Base-by-base conservation (phyloP, 768 basidiomycete species). In the Pleurotus giganteus region DNA sequence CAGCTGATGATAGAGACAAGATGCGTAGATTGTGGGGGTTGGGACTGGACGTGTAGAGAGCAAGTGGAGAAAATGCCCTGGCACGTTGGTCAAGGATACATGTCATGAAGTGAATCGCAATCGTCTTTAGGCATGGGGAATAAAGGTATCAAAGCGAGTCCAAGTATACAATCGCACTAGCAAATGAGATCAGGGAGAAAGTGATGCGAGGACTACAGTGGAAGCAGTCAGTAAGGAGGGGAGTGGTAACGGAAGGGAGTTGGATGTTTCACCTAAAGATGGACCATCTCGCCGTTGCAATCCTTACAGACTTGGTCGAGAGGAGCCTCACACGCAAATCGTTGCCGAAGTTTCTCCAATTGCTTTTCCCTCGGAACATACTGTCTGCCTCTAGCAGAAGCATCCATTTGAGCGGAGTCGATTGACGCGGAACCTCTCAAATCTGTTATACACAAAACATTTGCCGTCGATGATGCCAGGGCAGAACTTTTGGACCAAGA, bases 361-460 rank as follows among this genome's bases (percentile, higher is more conserved):
- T 92, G 90, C 59, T 73, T 78, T 61, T 85, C 79, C 65, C 79
- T 85, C 24, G 84, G 76, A 44, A 88, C 84, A 63, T 75, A 88
- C 24, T 26, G 47, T 23, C 32, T 26, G n/a, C 27, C 21, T 55
- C 32, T 49, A 24, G 27, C 19, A 34, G 39, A 53, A 47, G 37
- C 53, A 31, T 7, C 28, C 19, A 9, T 54, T 52, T n/a, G 46
- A 47, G 27, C 46, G 29, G 27, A 19, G 4, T 12, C 39, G 39
- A 12, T 23, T 19, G 15, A n/a, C 6, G 23, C 44, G 23, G 21
- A 23, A 45, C 23, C 21, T 21, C 44, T 32, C 46, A 51, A 45
- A 28, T 28, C 27, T 29, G 44, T 31, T 26, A 9, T 42, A 29
- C 19, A 37, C 31, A 37, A 24, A 13, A 8, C n/a, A 15, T 19